Evolutionary conservation across 2,329 filamentous ascomycete genomes (phyloP).

Genomic region (Trichoderma sp.): DNA sequence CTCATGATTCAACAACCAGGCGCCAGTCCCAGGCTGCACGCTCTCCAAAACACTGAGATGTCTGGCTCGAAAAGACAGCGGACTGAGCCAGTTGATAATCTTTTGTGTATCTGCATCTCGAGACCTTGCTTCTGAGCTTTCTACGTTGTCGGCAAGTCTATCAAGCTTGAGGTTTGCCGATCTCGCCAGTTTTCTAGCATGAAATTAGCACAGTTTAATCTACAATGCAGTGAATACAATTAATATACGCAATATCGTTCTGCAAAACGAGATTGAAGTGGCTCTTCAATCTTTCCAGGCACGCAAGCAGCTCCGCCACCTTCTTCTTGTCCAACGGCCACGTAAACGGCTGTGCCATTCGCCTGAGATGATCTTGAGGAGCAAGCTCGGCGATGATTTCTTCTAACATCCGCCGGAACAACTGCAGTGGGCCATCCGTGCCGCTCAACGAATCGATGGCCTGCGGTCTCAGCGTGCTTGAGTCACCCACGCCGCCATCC

Average conservation of each 20-base stretch:
- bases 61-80: background rate
- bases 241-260: background rate
- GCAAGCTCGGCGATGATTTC: background rate
- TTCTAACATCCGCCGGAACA: background rate
- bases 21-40: conserved; percentile 4
- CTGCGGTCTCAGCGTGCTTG: background rate
- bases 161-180: conserved; percentile 16
- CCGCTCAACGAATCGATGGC: background rate
- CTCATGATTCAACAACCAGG: conserved; percentile 2
- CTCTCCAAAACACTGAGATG: conserved; percentile 2
- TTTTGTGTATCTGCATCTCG: conserved; percentile 2
- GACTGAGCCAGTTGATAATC: conserved; percentile 3
- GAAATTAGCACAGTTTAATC: background rate
- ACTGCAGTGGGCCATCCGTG: background rate
- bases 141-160: background rate
- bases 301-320: background rate
- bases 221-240: background rate
- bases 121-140: background rate
- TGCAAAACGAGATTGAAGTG: conserved; percentile 8
- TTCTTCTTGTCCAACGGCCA: conserved; percentile 11
- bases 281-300: conserved; percentile 7
- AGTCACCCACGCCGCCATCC: background rate
- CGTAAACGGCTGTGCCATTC: background rate
- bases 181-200: background rate
- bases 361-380: background rate